A percentile compares a stretch with the other conserved stretches of the same genome.
These are phyloP conservation scores for Alternaria arborescens DNA, from an alignment of 2,329 filamentous ascomycete species.

Conservation along the genomic window DNA sequence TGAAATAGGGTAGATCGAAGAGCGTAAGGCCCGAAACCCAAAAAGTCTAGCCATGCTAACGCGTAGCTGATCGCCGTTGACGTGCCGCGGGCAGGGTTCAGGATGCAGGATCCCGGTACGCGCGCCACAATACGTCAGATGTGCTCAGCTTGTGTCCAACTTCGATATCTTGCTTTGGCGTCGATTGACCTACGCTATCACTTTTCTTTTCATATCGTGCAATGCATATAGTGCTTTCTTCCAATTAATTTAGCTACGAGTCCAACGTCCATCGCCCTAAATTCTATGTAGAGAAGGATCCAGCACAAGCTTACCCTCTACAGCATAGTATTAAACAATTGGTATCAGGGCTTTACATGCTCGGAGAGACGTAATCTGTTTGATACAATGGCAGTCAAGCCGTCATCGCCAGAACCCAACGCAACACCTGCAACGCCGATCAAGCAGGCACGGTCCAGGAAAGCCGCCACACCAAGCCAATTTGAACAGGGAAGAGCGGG, in stretches of 20 bases:
- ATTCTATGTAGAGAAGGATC: background rate
- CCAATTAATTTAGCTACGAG: background rate
- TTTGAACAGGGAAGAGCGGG: slow-evolving; percentile 31
- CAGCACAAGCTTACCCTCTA: background rate
- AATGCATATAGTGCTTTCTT: background rate
- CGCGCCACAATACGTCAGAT: slow-evolving; percentile 48
- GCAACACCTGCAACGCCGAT: slow-evolving; percentile 23
- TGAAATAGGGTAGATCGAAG: background rate
- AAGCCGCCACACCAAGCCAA: slow-evolving; percentile 18
- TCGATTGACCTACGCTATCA: slow-evolving; percentile 6
- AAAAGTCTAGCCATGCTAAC: slow-evolving; percentile 4
- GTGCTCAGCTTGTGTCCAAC: slow-evolving; percentile 35
- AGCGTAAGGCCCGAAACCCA: background rate
- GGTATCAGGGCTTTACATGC: background rate
- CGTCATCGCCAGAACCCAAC: slow-evolving; percentile 37
- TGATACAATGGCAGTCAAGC: slow-evolving; percentile 34
- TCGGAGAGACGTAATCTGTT: background rate
- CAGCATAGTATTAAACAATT: background rate
- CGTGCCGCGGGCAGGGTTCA: slow-evolving; percentile 27
- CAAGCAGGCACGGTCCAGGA: slow-evolving; percentile 38
- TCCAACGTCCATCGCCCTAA: background rate
- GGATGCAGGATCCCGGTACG: slow-evolving; percentile 29
- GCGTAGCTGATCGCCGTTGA: slow-evolving; percentile 27
- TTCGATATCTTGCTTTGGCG: slow-evolving; percentile 41
- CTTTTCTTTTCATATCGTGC: background rate